Conservation (phyloP, 306 rosid species). For the Herpetospermum pedunculosum region DNA sequence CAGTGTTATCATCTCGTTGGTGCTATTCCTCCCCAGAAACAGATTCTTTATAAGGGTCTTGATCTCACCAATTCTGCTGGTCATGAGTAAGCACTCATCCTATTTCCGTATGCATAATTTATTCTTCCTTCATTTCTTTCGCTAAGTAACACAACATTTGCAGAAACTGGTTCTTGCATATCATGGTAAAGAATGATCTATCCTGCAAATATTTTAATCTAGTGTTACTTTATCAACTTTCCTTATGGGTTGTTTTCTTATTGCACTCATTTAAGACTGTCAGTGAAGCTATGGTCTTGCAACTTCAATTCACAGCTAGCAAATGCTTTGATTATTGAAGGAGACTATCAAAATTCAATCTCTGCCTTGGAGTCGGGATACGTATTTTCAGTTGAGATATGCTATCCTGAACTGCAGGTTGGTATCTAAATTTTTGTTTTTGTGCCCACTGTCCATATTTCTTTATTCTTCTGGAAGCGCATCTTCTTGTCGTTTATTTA, state of each 20-base stretch:
- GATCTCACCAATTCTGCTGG: conserved; percentile 58
- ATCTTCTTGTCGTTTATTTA: not conserved
- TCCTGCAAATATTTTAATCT: not conserved
- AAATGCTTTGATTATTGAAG: conserved; percentile 82
- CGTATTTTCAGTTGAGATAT: conserved; percentile 51
- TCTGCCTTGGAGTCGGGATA: conserved; percentile 69
- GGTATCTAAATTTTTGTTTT: conserved; percentile 12
- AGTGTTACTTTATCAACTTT: conserved; percentile 5
- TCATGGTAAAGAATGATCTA: not conserved
- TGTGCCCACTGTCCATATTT: not conserved
- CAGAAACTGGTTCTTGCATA: not conserved
- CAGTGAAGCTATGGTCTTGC: conserved; percentile 85
- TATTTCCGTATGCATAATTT: not conserved
- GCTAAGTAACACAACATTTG: not conserved
- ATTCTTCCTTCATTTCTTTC: not conserved
- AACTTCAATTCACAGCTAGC: conserved; percentile 97
- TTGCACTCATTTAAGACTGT: conserved; percentile 32
- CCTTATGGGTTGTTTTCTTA: conserved; percentile 10
- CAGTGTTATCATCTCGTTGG: conserved; percentile 93
- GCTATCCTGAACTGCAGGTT: conserved; percentile 83
- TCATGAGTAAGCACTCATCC: conserved; percentile 31
- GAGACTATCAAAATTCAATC: conserved; percentile 66
- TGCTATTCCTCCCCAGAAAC: conserved; percentile 77
- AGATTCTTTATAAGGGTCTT: conserved; percentile 60
- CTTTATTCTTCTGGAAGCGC: not conserved